A percentile compares a stretch with the other conserved stretches of the same genome.
Conservation (phyloP, 495 filamentous ascomycete species). For the Bathelium albidoporum region DNA sequence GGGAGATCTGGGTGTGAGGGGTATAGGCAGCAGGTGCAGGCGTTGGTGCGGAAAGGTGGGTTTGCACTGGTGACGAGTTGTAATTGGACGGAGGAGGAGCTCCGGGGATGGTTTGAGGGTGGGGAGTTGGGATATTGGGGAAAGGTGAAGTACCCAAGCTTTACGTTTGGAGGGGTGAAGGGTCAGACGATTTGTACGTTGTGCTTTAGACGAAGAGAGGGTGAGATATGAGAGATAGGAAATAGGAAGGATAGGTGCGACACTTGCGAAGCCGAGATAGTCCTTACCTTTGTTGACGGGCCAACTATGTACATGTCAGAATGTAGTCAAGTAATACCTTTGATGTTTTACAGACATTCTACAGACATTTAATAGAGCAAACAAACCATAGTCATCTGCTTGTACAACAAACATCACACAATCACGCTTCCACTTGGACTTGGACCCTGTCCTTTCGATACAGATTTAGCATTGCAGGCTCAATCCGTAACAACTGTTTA, state of each 20-base stretch:
- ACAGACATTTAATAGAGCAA: too few species aligned
- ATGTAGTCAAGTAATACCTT: too few species aligned
- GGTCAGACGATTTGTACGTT: conserved; percentile 78
- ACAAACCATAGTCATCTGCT: too few species aligned
- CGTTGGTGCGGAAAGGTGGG: conserved; percentile 57
- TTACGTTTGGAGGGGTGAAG: conserved; percentile 75
- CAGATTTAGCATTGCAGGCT: not conserved
- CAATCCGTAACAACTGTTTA: not conserved
- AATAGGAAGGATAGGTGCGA: not conserved
- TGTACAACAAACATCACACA: too few species aligned
- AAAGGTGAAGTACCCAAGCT: conserved; percentile 67
- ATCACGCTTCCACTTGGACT: not conserved
- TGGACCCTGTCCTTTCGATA: not conserved
- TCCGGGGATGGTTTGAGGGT: conserved; percentile 61
- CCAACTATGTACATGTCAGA: too few species aligned
- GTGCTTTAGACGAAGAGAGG: conserved; percentile 50
- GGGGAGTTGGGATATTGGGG: conserved; percentile 46
- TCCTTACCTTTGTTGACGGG: too few species aligned
- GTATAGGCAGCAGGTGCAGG: conserved; percentile 56
- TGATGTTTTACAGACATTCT: too few species aligned
- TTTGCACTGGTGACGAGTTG: conserved; percentile 82
- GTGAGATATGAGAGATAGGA: not conserved
- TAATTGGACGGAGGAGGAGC: conserved; percentile 93
- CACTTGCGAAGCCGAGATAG: too few species aligned
- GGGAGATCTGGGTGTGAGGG: conserved; percentile 54